Base-by-base conservation (phyloP, 768 basidiomycete genomes). In the Trametes gibbosa region DNA sequence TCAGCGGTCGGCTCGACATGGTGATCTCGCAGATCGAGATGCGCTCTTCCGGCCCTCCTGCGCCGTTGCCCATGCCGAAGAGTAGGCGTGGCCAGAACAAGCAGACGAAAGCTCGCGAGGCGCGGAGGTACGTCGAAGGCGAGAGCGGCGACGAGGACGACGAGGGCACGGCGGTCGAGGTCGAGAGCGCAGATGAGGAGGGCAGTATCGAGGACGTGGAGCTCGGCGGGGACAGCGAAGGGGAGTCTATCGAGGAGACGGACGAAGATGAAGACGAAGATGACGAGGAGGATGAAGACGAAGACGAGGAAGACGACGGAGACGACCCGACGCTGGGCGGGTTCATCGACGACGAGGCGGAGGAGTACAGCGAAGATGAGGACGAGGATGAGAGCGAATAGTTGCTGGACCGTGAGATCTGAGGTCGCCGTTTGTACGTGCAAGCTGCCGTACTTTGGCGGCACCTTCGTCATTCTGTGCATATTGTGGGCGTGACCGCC, bases 21-120 rank as follows among this genome's bases (percentile, higher is more conserved):
- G 92, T 97, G 23, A 80, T 98, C 49, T 89, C 93, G 0, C 97
- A 98, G 70, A 90, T 98, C 55, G 91, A 95, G 70, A 81, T 95
- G 75, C 84, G 95, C 21, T 84, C 90, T 27, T 84, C 89, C n/a
- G 76, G 79, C 14, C 83, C 83, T 12, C 89, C 87, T 21, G 79
- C 84, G 2, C 77, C 82, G 5, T 69, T 85, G 46, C 72, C 77
- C 16, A 73, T 78, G 16, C 78, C 63, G 0, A 66, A 65, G 61
- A 64, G 42, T 29, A 51, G 58, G 42, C 62, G 62, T 45, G 61
- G 73, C 47, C 75, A 74, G 54, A 72, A 72, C 29, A 77, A 76
- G 61, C 61, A 71, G 17, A 77, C 78, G 64, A 71, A 55, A 48
- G 64, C 55, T 9, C 63, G 65, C 32, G 62, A 75, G 67, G 72